Percentiles rank a stretch among this genome's conserved stretches.
Conservation (phyloP, 805 yeast species). For the Ogataea siamensis region DNA sequence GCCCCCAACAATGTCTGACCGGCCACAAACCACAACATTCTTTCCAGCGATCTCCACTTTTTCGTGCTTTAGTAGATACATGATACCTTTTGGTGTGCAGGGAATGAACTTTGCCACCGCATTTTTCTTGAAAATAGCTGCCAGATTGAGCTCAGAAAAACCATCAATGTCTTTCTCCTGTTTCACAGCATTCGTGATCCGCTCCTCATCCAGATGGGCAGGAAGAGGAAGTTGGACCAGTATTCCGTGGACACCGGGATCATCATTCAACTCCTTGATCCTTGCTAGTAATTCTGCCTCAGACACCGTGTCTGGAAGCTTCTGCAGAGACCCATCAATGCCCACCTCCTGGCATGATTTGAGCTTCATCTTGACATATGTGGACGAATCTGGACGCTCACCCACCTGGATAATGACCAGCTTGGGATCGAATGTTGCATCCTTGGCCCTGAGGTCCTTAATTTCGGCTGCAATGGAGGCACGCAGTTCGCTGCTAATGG, state of each 20-base stretch:
- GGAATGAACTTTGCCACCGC: constrained; percentile 84
- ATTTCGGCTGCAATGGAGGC: constrained; percentile 51
- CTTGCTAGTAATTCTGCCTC: constrained; percentile 59
- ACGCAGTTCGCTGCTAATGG: constrained; percentile 48
- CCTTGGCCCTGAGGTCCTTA: constrained; percentile 37
- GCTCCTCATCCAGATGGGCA: constrained; percentile 69
- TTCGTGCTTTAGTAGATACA: constrained; percentile 71
- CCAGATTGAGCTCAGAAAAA: constrained; percentile 82
- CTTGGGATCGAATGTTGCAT: constrained; percentile 64
- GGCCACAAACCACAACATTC: constrained; percentile 86
- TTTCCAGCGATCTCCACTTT: constrained; percentile 72
- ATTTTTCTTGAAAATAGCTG: constrained; percentile 84
- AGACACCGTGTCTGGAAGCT: constrained; percentile 58
- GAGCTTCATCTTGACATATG: constrained; percentile 88
- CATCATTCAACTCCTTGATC: constrained; percentile 66
- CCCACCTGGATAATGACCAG: constrained; percentile 90
- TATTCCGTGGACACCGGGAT: constrained; percentile 78
- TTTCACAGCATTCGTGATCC: constrained; percentile 76
- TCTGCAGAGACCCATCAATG: constrained; percentile 63
- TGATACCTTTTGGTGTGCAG: constrained; percentile 93
- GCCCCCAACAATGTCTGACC: constrained; percentile 94
- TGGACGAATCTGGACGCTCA: constrained; percentile 81
- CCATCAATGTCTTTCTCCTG: constrained; percentile 94
- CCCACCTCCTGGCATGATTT: constrained; percentile 87
- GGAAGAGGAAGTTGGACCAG: constrained; percentile 92